A percentile compares a stretch with the other conserved stretches of the same genome.
Conservation (phyloP, 352 stramenopile species). For the Pythium brassicae region DNA sequence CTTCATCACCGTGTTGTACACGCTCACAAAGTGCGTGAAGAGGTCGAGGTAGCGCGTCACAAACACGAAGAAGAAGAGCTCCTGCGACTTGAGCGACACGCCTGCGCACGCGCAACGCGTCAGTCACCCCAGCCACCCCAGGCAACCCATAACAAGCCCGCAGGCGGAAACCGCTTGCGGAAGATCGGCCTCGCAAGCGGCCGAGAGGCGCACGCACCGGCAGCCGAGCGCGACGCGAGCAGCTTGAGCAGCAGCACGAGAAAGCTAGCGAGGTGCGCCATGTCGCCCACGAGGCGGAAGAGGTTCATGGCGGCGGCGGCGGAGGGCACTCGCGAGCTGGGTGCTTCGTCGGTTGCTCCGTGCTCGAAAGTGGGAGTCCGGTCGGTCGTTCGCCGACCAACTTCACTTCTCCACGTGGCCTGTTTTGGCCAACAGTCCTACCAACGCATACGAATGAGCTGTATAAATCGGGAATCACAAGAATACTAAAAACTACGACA, state of each 20-base stretch:
- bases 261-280: constrained; percentile 99
- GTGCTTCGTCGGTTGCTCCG: too few species aligned
- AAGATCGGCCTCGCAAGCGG: background rate
- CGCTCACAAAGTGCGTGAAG: constrained; percentile 92
- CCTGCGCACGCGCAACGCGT: constrained; percentile 37
- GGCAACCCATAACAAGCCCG: too few species aligned
- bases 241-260: constrained; percentile 98
- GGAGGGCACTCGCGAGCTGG: background rate
- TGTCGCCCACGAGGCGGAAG: constrained; percentile 98
- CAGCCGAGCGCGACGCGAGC: constrained; percentile 74
- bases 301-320: constrained; percentile 83
- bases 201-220: constrained; percentile 30
- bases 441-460: too few species aligned
- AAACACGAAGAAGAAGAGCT: constrained; percentile 99
- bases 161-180: background rate
- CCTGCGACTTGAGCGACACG: constrained; percentile 98
- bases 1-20: constrained; percentile 99
- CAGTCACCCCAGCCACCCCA: too few species aligned
- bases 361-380: too few species aligned
- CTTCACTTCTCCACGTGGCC: too few species aligned
- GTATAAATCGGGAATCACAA: too few species aligned
- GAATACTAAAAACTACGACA: too few species aligned
- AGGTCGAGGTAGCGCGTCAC: constrained; percentile 98
- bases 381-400: background rate
- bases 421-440: too few species aligned